These are phyloP conservation scores for Buddleja alternifolia DNA, from an alignment of 257 asterid genomes.

Conservation along the genomic window DNA sequence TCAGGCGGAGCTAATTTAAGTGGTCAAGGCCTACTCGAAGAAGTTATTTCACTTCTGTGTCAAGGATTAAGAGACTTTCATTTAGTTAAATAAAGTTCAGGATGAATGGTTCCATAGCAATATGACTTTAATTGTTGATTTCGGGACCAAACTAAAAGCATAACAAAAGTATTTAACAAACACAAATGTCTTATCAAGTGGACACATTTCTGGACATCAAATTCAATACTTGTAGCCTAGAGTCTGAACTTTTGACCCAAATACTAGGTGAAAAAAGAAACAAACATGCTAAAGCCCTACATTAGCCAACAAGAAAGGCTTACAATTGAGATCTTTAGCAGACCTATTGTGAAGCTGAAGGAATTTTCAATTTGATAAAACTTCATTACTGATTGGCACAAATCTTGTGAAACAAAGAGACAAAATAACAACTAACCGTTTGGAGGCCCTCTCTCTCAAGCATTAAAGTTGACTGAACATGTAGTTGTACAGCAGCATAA, in stretches of 20 bases:
- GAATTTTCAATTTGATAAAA: conserved; percentile 12
- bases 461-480: conserved; percentile 90
- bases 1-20: conserved; percentile 8
- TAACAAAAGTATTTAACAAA: neutral
- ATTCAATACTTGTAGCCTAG: conserved; percentile 11
- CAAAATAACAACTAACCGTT: conserved; percentile 63
- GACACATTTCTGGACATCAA: conserved; percentile 9
- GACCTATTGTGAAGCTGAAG: conserved; percentile 12
- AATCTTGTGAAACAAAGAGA: conserved; percentile 12
- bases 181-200: conserved; percentile 1
- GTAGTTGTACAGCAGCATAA: conserved; percentile 95
- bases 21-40: conserved; percentile 16
- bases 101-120: conserved; percentile 19
- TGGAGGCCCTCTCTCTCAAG: conserved; percentile 99
- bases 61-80: neutral
- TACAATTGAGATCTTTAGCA: conserved; percentile 24
- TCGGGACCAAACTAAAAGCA: conserved; percentile 17
- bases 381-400: conserved; percentile 12
- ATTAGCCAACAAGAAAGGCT: conserved; percentile 24
- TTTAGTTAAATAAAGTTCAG: conserved; percentile 1
- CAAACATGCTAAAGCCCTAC: conserved; percentile 10
- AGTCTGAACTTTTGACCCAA: conserved; percentile 25
- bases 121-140: conserved; percentile 3
- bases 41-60: conserved; percentile 11
- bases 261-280: conserved; percentile 15